A percentile compares a stretch with the other conserved stretches of the same genome.
Evolutionary conservation across 2,329 filamentous ascomycete species (phyloP).

Genomic region (Verticillium isaacii): DNA sequence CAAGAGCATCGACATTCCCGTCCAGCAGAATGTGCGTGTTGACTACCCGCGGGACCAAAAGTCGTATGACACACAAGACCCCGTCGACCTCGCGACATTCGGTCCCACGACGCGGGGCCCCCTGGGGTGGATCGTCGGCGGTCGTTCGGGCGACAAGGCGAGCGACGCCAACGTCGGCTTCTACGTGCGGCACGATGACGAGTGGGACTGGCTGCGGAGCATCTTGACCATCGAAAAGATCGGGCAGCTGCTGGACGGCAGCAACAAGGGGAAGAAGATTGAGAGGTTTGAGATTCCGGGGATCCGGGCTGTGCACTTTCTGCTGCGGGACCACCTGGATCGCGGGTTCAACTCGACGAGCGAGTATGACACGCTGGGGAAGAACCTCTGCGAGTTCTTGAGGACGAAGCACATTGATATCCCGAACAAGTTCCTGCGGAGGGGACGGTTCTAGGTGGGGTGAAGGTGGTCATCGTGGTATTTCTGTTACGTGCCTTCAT

Average conservation of each 20-base stretch:
- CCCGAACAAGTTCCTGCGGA: slow-evolving; percentile 34
- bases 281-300: slow-evolving; percentile 35
- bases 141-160: slow-evolving; percentile 29
- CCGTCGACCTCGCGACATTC: slow-evolving; percentile 13
- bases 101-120: slow-evolving; percentile 16
- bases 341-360: slow-evolving; percentile 10
- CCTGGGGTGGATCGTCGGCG: slow-evolving; percentile 11
- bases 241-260: slow-evolving; percentile 14
- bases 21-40: slow-evolving; percentile 13
- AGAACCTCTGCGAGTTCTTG: slow-evolving; percentile 40
- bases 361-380: slow-evolving; percentile 38
- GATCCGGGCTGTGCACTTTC: slow-evolving; percentile 17
- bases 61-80: slow-evolving; percentile 14
- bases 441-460: slow-evolving; percentile 24
- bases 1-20: slow-evolving; percentile 15
- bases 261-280: slow-evolving; percentile 19
- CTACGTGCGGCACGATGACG: slow-evolving; percentile 36
- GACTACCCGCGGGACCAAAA: slow-evolving; percentile 14
- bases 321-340: slow-evolving; percentile 8
- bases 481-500: too few species aligned
- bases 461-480: too few species aligned
- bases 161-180: slow-evolving; percentile 38
- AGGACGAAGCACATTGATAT: slow-evolving; percentile 38
- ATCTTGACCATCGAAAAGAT: slow-evolving; percentile 25
- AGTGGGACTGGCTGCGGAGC: slow-evolving; percentile 38